phyloP scores from a whole-genome alignment of 2,329 filamentous ascomycete genomes.

The Talaromyces amestolkiae region DNA sequence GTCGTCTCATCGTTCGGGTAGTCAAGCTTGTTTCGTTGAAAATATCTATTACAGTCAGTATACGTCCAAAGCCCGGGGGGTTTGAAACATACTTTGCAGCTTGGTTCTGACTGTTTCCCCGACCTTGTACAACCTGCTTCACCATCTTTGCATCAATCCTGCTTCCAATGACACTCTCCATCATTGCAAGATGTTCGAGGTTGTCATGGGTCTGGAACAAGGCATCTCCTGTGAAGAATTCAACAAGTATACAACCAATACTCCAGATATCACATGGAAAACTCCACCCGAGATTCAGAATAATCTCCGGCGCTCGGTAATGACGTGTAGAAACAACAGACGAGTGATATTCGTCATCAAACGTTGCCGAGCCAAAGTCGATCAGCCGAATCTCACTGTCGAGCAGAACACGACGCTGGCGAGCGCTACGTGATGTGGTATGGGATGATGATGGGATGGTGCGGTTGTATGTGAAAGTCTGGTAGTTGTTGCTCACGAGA shows the following conservation, averaged over 20 bases:
- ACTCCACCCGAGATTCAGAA: conserved; percentile 65
- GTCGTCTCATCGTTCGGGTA: conserved; percentile 64
- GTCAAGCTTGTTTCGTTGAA: conserved; percentile 56
- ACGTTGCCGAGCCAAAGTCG: conserved; percentile 66
- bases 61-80: conserved; percentile 12
- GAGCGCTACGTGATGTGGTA: conserved; percentile 55
- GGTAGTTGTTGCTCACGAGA: conserved; percentile 62
- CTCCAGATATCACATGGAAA: conserved; percentile 69
- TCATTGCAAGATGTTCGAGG: conserved; percentile 67
- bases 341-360: conserved; percentile 67
- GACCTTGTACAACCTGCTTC: conserved; percentile 51
- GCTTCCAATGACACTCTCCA: conserved; percentile 61
- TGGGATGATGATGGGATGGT: conserved; percentile 64
- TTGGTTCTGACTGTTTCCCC: conserved; percentile 51
- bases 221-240: conserved; percentile 67
- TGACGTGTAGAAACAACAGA: conserved; percentile 66
- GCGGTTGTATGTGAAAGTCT: conserved; percentile 68
- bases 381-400: conserved; percentile 66
- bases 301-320: conserved; percentile 66
- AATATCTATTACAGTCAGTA: conserved; percentile 50
- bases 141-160: conserved; percentile 57
- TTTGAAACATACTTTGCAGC: conserved; percentile 53
- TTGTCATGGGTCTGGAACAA: conserved; percentile 69
- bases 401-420: conserved; percentile 61
- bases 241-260: conserved; percentile 66